Conservation (phyloP, 352 stramenopile genomes). For the Thalassiosira mediterranea region DNA sequence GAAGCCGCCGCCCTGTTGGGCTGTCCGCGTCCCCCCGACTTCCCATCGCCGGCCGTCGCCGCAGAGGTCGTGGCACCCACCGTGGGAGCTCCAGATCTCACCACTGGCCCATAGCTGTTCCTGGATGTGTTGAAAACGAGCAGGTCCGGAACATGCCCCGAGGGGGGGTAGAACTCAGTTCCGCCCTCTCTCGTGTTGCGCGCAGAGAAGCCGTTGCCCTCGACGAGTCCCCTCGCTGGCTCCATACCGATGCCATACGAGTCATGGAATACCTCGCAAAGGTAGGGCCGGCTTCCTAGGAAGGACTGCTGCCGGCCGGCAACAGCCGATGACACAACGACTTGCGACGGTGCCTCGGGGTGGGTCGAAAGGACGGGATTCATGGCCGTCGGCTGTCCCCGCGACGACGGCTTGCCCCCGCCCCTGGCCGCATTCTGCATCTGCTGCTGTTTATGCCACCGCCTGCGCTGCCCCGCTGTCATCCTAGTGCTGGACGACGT, state of each 20-base stretch:
- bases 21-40: too few species aligned
- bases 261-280: slow-evolving; percentile 56
- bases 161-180: slow-evolving; percentile 43
- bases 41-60: too few species aligned
- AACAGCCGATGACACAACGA: neutral
- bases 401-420: neutral
- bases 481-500: slow-evolving; percentile 28
- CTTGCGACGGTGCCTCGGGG: neutral
- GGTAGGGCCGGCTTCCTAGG: slow-evolving; percentile 42
- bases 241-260: slow-evolving; percentile 45
- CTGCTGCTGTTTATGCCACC: slow-evolving; percentile 49
- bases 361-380: neutral
- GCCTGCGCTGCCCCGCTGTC: slow-evolving; percentile 43
- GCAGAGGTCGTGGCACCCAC: too few species aligned
- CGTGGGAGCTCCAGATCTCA: too few species aligned
- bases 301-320: slow-evolving; percentile 39
- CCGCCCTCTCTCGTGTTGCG: slow-evolving; percentile 30
- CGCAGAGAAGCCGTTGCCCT: slow-evolving; percentile 40
- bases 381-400: neutral
- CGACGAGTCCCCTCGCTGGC: slow-evolving; percentile 29
- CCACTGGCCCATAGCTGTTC: slow-evolving; percentile 44
- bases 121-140: slow-evolving; percentile 49
- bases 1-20: too few species aligned
- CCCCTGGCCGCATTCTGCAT: neutral
- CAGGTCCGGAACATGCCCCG: slow-evolving; percentile 31